Evolutionary conservation across 768 basidiomycete species (phyloP).

Genomic region (Hericium alpestre): DNA sequence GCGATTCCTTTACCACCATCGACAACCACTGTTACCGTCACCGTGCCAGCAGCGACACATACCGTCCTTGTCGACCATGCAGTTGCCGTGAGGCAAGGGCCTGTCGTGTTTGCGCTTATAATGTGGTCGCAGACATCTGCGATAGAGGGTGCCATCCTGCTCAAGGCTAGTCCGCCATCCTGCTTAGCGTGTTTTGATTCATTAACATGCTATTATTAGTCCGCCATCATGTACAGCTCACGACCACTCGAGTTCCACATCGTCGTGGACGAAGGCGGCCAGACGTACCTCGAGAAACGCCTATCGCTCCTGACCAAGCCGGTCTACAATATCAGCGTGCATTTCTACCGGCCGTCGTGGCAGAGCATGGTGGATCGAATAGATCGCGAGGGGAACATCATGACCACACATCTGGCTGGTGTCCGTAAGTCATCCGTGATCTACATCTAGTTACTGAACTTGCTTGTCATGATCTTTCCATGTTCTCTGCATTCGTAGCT

Average conservation of each 20-base stretch:
- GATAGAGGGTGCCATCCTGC: slow-evolving; percentile 10
- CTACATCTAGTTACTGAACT: too few species aligned
- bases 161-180: slow-evolving; percentile 5
- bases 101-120: slow-evolving; percentile 8
- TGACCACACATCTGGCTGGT: slow-evolving; percentile 37
- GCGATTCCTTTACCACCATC: background rate
- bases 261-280: slow-evolving; percentile 34
- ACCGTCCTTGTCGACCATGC: background rate
- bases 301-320: slow-evolving; percentile 30
- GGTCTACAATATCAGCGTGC: slow-evolving; percentile 25
- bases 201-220: slow-evolving; percentile 12
- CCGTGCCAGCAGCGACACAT: background rate
- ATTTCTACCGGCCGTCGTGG: slow-evolving; percentile 31
- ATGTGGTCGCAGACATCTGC: slow-evolving; percentile 9
- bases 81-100: background rate
- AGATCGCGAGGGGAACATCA: slow-evolving; percentile 34
- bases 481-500: too few species aligned
- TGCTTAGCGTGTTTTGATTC: background rate
- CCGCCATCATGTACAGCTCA: slow-evolving; percentile 29
- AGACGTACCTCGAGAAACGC: slow-evolving; percentile 27
- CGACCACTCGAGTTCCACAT: slow-evolving; percentile 32
- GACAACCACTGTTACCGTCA: slow-evolving; percentile 1
- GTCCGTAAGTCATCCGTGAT: slow-evolving; percentile 26
- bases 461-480: too few species aligned
- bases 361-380: slow-evolving; percentile 33